phyloP scores from a whole-genome alignment of 768 basidiomycete genomes.

The Exsudoporus frostii region DNA sequence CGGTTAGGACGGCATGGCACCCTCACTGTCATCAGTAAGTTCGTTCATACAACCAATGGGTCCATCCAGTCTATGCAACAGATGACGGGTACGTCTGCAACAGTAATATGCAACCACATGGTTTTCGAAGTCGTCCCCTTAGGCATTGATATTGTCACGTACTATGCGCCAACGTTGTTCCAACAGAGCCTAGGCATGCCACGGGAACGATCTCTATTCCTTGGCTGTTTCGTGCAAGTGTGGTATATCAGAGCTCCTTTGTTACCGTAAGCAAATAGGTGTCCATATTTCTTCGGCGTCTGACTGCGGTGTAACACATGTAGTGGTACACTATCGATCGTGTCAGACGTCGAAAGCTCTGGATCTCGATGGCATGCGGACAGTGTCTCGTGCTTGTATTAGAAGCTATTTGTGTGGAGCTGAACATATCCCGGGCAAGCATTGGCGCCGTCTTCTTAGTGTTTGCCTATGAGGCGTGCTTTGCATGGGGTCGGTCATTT shows the following conservation, averaged over 20 bases:
- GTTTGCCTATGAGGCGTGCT: background rate
- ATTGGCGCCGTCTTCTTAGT: background rate
- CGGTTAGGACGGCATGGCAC: no score
- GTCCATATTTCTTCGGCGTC: background rate
- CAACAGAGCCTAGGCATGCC: background rate
- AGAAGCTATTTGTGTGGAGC: background rate
- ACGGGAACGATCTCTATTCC: background rate
- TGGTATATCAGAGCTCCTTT: background rate
- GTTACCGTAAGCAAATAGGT: background rate
- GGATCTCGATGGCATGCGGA: background rate
- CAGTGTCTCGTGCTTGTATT: background rate
- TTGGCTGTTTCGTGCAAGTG: background rate
- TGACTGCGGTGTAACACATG: background rate
- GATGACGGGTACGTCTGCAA: background rate
- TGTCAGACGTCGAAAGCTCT: background rate
- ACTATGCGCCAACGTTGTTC: background rate
- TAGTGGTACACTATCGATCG: background rate
- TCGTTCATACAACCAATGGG: no score
- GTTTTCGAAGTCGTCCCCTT: background rate
- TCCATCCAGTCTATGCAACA: background rate
- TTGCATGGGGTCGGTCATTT: background rate
- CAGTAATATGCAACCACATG: background rate
- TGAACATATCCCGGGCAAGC: background rate
- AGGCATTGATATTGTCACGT: background rate
- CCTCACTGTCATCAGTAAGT: no score